Conservation (phyloP, 2,329 filamentous ascomycete species). For the Fusarium humuli region DNA sequence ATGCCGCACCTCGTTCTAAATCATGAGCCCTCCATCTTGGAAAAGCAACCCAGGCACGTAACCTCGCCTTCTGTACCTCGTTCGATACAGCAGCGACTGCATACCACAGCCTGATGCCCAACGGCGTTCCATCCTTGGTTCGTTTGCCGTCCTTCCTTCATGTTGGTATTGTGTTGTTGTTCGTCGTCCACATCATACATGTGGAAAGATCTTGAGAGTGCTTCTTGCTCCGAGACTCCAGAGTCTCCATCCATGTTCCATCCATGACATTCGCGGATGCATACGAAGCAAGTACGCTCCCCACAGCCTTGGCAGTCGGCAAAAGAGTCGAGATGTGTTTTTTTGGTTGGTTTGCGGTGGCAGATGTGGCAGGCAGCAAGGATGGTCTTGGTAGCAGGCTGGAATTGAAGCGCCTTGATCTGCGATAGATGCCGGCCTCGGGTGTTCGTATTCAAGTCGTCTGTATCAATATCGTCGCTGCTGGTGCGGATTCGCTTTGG, state of each 20-base stretch:
- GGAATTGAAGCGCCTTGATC: slow-evolving; percentile 39
- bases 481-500: slow-evolving; percentile 49
- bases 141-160: slow-evolving; percentile 25
- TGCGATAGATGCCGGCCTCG: slow-evolving; percentile 45
- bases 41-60: slow-evolving; percentile 73
- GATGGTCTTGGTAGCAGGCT: slow-evolving; percentile 34
- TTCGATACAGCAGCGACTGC: slow-evolving; percentile 77
- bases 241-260: slow-evolving; percentile 50
- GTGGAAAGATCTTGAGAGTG: slow-evolving; percentile 59
- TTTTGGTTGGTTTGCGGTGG: slow-evolving; percentile 72
- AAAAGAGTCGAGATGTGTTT: slow-evolving; percentile 73
- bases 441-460: slow-evolving; percentile 32
- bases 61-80: slow-evolving; percentile 72
- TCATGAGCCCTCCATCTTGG: slow-evolving; percentile 54
- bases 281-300: slow-evolving; percentile 75
- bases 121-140: slow-evolving; percentile 53
- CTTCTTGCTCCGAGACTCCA: slow-evolving; percentile 50
- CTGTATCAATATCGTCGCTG: slow-evolving; percentile 40
- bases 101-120: slow-evolving; percentile 67
- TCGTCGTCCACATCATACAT: slow-evolving; percentile 62
- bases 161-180: slow-evolving; percentile 19
- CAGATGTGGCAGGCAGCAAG: slow-evolving; percentile 75
- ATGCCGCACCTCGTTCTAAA: not conserved
- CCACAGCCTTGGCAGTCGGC: slow-evolving; percentile 72
- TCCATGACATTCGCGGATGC: slow-evolving; percentile 71